Base-by-base conservation (phyloP, 371 early-diverging fungal species). In the Syncephalastrum monosporum region DNA sequence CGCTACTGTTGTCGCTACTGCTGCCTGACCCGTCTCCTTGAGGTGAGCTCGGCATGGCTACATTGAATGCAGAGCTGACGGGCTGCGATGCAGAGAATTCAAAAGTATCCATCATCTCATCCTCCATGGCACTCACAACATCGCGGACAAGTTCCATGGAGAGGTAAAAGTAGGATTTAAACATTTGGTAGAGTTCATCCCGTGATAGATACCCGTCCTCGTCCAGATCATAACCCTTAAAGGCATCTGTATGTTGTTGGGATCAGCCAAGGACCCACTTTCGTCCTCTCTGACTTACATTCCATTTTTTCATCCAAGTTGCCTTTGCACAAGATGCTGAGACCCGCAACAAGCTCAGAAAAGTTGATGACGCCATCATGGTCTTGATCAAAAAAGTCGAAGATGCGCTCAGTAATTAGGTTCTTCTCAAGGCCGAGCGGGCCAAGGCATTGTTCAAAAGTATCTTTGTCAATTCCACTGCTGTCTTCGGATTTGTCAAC, bases 141-240 rank as follows among this genome's bases (percentile, higher is more conserved):
- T 93, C 94, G 23, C 93, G 78, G 2, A 94, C 93, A 5, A 94
- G 75, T 54, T 91, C 93, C 90, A 91, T 93, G 0, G 89, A 88
- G 2, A 93, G 74, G 65, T 91, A 86, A 57, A 94, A 90, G 66
- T 95, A 95, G 3, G 95, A 91, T 68, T 91, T 93, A 71, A 95
- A 90, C 88, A 96, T 92, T 19, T 79, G 74, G 50, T 89, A 89
- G 4, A 97, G 79, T 65, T 96, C 96, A 12, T 88, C 86, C 44
- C 89, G 76, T n/a, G 91, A 87, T 33, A 96, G 89, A 38, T 71
- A 77, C 1, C 94, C 94, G 68, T 95, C 95, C 23, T 82, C 87
- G 60, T 95, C 90, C n/a, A 95, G 64, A 68, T 97, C 97, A 60
- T 95, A 97, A 0, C 94, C 95, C 47, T 89, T 79, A 74, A 96